Conservation (phyloP, 225 moss, liverwort and hornwort genomes). For the Pseudisothecium myosuroides region DNA sequence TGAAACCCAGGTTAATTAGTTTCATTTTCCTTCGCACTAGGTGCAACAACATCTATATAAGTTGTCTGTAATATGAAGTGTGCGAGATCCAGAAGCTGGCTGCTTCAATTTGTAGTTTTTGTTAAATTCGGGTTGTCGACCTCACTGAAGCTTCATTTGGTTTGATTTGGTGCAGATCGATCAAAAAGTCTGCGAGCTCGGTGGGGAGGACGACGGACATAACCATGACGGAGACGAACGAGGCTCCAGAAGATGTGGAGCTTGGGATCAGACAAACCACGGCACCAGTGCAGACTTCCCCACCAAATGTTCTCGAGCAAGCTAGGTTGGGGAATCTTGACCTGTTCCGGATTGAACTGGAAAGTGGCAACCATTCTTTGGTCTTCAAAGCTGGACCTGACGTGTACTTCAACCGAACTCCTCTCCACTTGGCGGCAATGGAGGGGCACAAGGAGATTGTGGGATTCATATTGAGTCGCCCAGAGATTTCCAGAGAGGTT, state of each 20-base stretch:
- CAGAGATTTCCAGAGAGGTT: neutral
- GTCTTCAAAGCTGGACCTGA: neutral
- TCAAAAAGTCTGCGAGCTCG: too few species aligned
- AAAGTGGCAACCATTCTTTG: neutral
- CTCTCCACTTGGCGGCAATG: neutral
- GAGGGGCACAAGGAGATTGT: neutral
- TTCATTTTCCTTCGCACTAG: neutral
- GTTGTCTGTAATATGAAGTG: neutral
- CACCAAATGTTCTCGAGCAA: neutral
- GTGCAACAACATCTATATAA: neutral
- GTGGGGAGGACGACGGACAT: neutral
- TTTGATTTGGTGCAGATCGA: neutral
- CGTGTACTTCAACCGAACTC: neutral
- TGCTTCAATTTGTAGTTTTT: too few species aligned
- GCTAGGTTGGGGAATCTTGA: neutral
- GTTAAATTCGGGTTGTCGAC: accelerated
- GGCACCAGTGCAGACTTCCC: neutral
- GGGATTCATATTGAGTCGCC: neutral
- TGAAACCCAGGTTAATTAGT: neutral
- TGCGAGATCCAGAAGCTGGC: neutral
- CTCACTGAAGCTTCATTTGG: neutral
- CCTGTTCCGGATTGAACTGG: neutral
- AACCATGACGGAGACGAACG: neutral
- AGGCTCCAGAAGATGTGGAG: too few species aligned
- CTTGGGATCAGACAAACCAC: neutral